Base-by-base conservation (phyloP, 306 rosid genomes). In the Acmispon strigosus region DNA sequence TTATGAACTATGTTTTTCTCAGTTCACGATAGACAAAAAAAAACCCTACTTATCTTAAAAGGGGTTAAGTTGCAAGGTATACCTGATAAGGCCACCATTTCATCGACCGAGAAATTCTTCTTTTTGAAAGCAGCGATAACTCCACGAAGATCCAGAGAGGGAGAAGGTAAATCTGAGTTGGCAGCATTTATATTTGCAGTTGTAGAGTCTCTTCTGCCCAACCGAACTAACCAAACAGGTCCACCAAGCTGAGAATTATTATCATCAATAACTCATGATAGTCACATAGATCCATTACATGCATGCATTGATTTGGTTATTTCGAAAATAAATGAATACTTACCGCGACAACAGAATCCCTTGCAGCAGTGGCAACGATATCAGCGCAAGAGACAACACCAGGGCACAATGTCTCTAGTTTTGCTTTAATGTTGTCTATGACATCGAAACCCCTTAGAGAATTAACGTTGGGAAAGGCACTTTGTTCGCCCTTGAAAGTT, bases 181-280 rank as follows among this genome's bases (percentile, higher is more conserved):
- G 88, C 86, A 12, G 27, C 78, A 16, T 50, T 48, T 19, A 65
- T 41, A 76, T 80, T 80, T 53, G 91, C 82, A 2, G 82, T 78
- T 18, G 84, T 80, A 6, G 95, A 78, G 68, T 88, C 95, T 73
- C 81, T 76, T 88, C 89, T 84, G 0, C 86, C 95, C 50, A 86
- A 12, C 19, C 0, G 22, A 15, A 80, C 89, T 0, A 15, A 32
- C 84, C 88, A 88, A 32, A 36, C 13, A 3, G 36, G 55, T 57
- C 90, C 94, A 49, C 88, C 78, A 49, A 88, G 74, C 94, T 88
- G 69, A 14, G 0, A 56, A 69, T 32, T 10, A 17, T 76, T 7
- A 32, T 32, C 37, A 32, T 32, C 37, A 32, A 32, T 32, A 0
- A 27, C 34, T 2, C 34, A 22, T 22, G 27, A 22, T 22, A 1